Percentiles rank a stretch among this genome's conserved stretches.
Evolutionary conservation across 305 asterid genomes (phyloP).

Genomic region (Caryopteris hybrid): DNA sequence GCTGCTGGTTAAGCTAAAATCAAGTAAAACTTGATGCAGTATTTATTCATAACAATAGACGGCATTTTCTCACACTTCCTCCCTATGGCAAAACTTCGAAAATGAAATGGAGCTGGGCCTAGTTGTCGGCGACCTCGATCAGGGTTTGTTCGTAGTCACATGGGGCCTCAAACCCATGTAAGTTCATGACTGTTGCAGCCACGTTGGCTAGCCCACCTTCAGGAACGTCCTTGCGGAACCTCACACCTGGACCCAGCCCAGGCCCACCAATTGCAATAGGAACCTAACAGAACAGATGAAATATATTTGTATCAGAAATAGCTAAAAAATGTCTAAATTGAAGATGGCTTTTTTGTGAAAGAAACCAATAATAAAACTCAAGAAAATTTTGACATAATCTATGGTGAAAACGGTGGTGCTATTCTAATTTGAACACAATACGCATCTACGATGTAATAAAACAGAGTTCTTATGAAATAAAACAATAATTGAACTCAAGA

Average conservation of each 20-base stretch:
- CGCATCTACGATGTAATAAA: neutral
- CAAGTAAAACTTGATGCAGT: conserved; percentile 6
- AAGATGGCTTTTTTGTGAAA: too few species aligned
- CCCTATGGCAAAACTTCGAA: conserved; percentile 22
- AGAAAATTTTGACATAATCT: neutral
- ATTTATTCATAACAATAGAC: conserved; percentile 20
- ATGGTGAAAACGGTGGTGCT: too few species aligned
- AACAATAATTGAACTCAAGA: neutral
- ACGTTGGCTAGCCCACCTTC: conserved; percentile 87
- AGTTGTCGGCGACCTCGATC: conserved; percentile 74
- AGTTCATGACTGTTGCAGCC: conserved; percentile 87
- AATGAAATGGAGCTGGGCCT: conserved; percentile 11
- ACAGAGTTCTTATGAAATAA: neutral
- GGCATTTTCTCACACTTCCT: neutral
- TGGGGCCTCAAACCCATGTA: conserved; percentile 90
- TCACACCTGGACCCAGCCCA: conserved; percentile 70
- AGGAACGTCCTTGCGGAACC: conserved; percentile 78
- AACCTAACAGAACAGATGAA: conserved; percentile 37
- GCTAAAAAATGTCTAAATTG: too few species aligned
- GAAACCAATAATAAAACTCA: too few species aligned
- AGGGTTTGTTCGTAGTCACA: conserved; percentile 81
- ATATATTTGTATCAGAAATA: neutral
- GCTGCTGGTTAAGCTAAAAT: conserved; percentile 12
- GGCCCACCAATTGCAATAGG: conserved; percentile 98
- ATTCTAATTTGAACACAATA: neutral